A percentile compares a stretch with the other conserved stretches of the same genome.
Evolutionary conservation across 257 asterid species (phyloP).

Genomic region (Coffea eugenioides): DNA sequence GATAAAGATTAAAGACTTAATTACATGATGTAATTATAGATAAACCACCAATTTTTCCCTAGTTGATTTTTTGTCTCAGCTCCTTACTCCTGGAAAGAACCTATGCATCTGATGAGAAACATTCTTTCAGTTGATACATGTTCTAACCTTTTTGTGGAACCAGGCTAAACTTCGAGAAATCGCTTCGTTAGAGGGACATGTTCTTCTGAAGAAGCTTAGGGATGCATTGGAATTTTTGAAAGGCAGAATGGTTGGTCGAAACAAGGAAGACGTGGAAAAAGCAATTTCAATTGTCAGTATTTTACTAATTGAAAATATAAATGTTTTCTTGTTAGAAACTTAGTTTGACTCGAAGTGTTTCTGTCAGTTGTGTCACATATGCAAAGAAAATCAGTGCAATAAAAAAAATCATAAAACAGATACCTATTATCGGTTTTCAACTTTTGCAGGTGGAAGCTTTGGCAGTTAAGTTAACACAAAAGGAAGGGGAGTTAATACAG

Average conservation of each 20-base stretch:
- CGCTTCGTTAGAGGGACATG: constrained; percentile 90
- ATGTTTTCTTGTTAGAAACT: background rate
- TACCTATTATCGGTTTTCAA: background rate
- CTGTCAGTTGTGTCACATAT: background rate
- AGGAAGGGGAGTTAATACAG: constrained; percentile 81
- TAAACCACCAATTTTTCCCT: background rate
- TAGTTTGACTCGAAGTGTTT: background rate
- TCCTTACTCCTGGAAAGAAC: background rate
- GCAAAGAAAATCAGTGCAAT: background rate
- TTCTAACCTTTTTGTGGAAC: constrained; percentile 7
- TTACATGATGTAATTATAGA: background rate
- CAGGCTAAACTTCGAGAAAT: constrained; percentile 96
- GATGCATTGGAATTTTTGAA: constrained; percentile 85
- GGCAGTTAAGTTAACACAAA: constrained; percentile 89
- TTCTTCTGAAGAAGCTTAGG: constrained; percentile 95
- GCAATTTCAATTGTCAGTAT: constrained; percentile 88
- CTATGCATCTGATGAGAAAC: background rate
- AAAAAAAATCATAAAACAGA: background rate
- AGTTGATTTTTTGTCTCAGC: background rate
- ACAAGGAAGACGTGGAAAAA: constrained; percentile 83
- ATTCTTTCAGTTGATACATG: background rate
- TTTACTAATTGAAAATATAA: background rate
- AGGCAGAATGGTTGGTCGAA: constrained; percentile 80
- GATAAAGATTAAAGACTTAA: background rate
- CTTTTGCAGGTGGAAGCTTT: constrained; percentile 86